Base-by-base conservation (phyloP, 2,329 filamentous ascomycete species). In the Claviceps cyperi region DNA sequence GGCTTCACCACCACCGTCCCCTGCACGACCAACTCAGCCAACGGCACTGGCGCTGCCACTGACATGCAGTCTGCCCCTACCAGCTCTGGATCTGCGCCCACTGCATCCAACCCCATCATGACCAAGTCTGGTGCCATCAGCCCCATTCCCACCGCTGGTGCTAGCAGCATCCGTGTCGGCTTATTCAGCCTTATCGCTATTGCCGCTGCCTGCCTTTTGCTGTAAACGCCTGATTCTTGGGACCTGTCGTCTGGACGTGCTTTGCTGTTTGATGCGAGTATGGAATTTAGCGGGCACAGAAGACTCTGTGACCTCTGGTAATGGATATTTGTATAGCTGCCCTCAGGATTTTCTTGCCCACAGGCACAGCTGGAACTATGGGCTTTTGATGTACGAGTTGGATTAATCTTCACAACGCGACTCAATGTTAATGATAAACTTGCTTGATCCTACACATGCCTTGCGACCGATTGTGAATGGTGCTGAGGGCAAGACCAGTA, bases 201-300 rank as follows among this genome's bases (percentile, higher is more conserved):
- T 56, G 64, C 66, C 53, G 60, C 68, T 53, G 69, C 69, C 53
- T 54, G 66, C 54, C 54, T 74, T 47, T 69, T 67, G 58, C 61
- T 73, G 62, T 74, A 69, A 71, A 70, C 59, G 22, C 15, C 5
- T 8, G 13, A 14, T 37, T 13, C 14, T 11, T 32, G 8, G n/a
- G 45, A 38, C n/a, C 9, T 13, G 19, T 43, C 36, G 15, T 14
- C 43, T 43, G 37, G 43, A 19, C 17, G 41, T 17, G 17, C n/a
- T 49, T 36, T 36, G 5, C 19, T 38, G 21, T 19, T 35, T 19
- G 14, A 35, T 46, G 13, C 5, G 46, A 21, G 24, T 36, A 32
- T 28, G n/a, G 9, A 11, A 21, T 46, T 51, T 22, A 44, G 7
- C 19, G 46, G 28, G 38, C 47, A 39, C 13, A 46, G 50, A 24